Conservation (phyloP, 148 eudicot species). For the Silene latifolia region DNA sequence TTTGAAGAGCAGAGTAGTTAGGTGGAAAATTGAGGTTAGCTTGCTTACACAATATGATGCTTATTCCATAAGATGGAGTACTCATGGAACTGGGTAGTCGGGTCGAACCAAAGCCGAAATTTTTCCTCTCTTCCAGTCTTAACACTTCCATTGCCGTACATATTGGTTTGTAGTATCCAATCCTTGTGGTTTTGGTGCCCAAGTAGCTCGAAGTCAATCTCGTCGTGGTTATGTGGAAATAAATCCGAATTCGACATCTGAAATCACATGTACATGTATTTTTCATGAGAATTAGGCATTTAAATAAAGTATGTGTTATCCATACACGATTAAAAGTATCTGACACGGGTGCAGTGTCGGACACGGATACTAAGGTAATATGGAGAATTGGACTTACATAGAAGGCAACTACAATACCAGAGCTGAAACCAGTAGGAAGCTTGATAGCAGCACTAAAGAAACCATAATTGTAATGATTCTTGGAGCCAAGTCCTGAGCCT, state of each 20-base stretch:
- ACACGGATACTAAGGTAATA: no score
- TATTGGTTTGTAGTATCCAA: constrained; percentile 82
- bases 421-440: constrained; percentile 80
- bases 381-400: no score
- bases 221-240: constrained; percentile 85
- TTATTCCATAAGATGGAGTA: constrained; percentile 84
- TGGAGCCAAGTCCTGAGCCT: constrained; percentile 80
- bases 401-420: constrained; percentile 89
- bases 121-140: constrained; percentile 86
- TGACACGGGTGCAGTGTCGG: no score
- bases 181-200: constrained; percentile 72
- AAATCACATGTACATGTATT: no score
- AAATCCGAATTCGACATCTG: constrained; percentile 73
- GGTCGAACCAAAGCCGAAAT: constrained; percentile 83
- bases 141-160: constrained; percentile 90
- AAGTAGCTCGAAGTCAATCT: constrained; percentile 81
- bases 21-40: constrained; percentile 11
- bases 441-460: constrained; percentile 83
- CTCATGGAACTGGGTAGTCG: constrained; percentile 64
- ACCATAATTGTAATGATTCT: constrained; percentile 56
- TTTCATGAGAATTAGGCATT: no score
- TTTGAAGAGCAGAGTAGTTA: no score
- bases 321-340: no score
- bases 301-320: no score
- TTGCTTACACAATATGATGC: constrained; percentile 86